Conservation (phyloP, 2,329 filamentous ascomycete genomes). For the Parafenestella ontariensis region DNA sequence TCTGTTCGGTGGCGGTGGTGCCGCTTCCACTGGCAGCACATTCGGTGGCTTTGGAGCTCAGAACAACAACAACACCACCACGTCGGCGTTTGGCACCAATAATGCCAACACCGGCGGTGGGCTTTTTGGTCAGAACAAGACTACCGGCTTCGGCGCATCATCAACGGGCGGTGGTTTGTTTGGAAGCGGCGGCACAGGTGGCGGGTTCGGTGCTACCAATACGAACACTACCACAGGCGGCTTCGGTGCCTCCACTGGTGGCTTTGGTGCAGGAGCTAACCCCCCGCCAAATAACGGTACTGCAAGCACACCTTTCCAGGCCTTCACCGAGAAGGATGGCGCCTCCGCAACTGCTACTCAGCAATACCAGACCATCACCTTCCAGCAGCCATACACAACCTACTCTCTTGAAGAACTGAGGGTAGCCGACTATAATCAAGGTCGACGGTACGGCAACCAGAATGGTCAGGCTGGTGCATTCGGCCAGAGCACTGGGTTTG, state of each 20-base stretch:
- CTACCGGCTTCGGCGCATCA: slow-evolving; percentile 34
- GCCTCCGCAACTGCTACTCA: slow-evolving; percentile 60
- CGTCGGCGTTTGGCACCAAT: slow-evolving; percentile 34
- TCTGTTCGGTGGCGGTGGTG: slow-evolving; percentile 39
- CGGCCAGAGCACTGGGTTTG: slow-evolving; percentile 69
- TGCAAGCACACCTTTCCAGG: slow-evolving; percentile 68
- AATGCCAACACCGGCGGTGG: slow-evolving; percentile 37
- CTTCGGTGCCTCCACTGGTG: slow-evolving; percentile 37
- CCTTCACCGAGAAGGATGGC: slow-evolving; percentile 75
- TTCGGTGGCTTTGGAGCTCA: slow-evolving; percentile 24
- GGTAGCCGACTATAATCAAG: slow-evolving; percentile 85
- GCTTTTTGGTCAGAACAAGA: slow-evolving; percentile 42
- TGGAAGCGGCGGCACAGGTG: slow-evolving; percentile 35
- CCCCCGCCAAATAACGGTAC: slow-evolving; percentile 64
- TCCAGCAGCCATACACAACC: slow-evolving; percentile 82
- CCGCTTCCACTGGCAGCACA: slow-evolving; percentile 7
- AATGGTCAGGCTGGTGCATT: slow-evolving; percentile 84
- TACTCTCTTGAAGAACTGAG: slow-evolving; percentile 78
- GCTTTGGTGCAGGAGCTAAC: slow-evolving; percentile 35
- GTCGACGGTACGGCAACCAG: slow-evolving; percentile 81
- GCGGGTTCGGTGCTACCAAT: slow-evolving; percentile 36
- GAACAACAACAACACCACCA: slow-evolving; percentile 26
- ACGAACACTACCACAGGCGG: slow-evolving; percentile 25
- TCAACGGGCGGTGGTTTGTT: slow-evolving; percentile 37
- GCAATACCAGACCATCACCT: slow-evolving; percentile 79